Evolutionary conservation across 805 yeast species (phyloP).

Genomic region (Candida loeiensis): DNA sequence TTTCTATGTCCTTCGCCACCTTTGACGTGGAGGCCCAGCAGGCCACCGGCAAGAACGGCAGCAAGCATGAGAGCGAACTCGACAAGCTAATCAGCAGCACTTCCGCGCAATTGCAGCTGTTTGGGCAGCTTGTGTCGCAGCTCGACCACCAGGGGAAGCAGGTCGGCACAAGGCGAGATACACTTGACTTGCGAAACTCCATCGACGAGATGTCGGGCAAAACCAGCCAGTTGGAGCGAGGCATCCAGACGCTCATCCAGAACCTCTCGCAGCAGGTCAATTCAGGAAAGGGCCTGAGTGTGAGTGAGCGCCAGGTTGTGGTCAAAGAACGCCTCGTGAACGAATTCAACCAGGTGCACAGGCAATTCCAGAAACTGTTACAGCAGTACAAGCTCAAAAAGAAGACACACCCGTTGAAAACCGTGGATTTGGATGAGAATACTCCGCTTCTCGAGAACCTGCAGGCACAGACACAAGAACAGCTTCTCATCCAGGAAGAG

Average conservation of each 20-base stretch:
- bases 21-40: conserved; percentile 49
- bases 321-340: conserved; percentile 50
- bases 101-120: conserved; percentile 41
- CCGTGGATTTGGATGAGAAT: conserved; percentile 21
- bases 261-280: conserved; percentile 27
- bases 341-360: conserved; percentile 53
- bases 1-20: conserved; percentile 52
- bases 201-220: conserved; percentile 35
- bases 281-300: conserved; percentile 19
- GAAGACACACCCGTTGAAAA: conserved; percentile 20
- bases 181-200: conserved; percentile 27
- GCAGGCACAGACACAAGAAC: conserved; percentile 29
- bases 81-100: conserved; percentile 33
- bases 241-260: conserved; percentile 29
- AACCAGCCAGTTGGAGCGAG: conserved; percentile 26
- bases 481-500: conserved; percentile 31
- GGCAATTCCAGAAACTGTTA: conserved; percentile 40
- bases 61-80: conserved; percentile 21
- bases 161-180: conserved; percentile 53
- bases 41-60: conserved; percentile 9
- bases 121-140: conserved; percentile 47
- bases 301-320: conserved; percentile 40
- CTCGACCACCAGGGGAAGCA: conserved; percentile 48
- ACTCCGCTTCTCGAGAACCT: conserved; percentile 39
- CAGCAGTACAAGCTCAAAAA: conserved; percentile 50